Percentiles rank a stretch among this genome's conserved stretches.
These are phyloP conservation scores for Sporobolomyces phaffii DNA, from an alignment of 768 basidiomycete genomes.

Conservation along the genomic window DNA sequence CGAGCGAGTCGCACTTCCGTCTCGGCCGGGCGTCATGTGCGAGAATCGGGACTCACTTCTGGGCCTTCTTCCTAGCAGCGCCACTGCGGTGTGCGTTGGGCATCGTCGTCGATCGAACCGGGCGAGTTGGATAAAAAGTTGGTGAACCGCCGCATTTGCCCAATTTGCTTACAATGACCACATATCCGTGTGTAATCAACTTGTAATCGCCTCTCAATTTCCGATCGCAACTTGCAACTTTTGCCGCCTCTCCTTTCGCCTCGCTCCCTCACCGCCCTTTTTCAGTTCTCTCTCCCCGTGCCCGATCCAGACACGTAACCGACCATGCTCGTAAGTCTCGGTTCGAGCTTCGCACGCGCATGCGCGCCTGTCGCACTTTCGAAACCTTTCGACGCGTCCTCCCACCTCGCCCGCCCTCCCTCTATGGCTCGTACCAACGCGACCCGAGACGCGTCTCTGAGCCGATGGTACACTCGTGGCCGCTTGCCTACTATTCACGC, in stretches of 20 bases:
- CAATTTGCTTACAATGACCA: too few species aligned
- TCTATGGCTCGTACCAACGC: not conserved
- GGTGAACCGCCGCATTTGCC: too few species aligned
- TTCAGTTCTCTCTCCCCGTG: not conserved
- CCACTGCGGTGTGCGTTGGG: conserved; percentile 30
- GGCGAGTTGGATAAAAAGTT: too few species aligned
- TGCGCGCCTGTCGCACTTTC: not conserved
- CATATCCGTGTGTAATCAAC: too few species aligned
- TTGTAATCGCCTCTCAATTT: too few species aligned
- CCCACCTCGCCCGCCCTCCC: not conserved
- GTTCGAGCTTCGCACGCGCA: not conserved
- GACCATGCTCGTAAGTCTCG: not conserved
- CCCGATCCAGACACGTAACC: too few species aligned
- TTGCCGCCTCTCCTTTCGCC: not conserved
- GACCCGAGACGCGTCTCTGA: too few species aligned
- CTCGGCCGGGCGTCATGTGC: not conserved
- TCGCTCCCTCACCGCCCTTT: not conserved
- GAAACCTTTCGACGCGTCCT: conserved; percentile 15
- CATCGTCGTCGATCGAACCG: not conserved
- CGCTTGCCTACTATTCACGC: too few species aligned
- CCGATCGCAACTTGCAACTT: too few species aligned
- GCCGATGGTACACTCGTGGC: too few species aligned
- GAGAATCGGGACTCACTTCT: conserved; percentile 20
- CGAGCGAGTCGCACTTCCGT: too few species aligned
- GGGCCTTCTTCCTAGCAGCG: conserved; percentile 3